Evolutionary conservation across 805 yeast species (phyloP).

Genomic region (Candida insectalens): DNA sequence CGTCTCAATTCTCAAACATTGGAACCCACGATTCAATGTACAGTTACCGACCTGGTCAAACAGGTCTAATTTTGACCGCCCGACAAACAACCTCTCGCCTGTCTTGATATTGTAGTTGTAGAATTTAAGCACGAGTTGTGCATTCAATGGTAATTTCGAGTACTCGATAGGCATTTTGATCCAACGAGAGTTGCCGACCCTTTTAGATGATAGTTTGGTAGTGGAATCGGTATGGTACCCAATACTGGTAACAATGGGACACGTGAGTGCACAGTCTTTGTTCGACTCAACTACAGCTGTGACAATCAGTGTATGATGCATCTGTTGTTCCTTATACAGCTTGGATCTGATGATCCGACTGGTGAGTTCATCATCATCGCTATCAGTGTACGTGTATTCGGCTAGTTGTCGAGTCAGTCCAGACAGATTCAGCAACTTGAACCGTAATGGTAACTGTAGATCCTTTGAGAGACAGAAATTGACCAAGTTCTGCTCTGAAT

Average conservation of each 20-base stretch:
- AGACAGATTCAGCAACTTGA: conserved; percentile 28
- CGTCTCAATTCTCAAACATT: conserved; percentile 34
- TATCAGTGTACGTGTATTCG: conserved; percentile 1
- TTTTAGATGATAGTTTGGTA: neutral
- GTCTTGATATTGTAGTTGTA: conserved; percentile 58
- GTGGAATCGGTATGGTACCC: conserved; percentile 1
- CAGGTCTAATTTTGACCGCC: conserved; percentile 46
- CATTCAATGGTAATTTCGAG: conserved; percentile 56
- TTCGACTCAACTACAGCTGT: conserved; percentile 15
- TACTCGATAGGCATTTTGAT: conserved; percentile 61
- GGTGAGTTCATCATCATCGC: conserved; percentile 2
- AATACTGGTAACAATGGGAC: conserved; percentile 29
- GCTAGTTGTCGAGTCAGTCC: conserved; percentile 8
- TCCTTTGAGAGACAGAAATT: conserved; percentile 52
- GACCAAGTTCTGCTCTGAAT: conserved; percentile 16
- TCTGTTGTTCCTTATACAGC: conserved; percentile 7
- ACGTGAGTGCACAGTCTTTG: conserved; percentile 32
- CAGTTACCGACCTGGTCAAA: conserved; percentile 39
- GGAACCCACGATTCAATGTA: conserved; percentile 64
- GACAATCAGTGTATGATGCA: conserved; percentile 4
- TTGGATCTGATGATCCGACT: conserved; percentile 9
- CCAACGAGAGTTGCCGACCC: conserved; percentile 33
- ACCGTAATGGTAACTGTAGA: conserved; percentile 34
- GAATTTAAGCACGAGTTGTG: conserved; percentile 50
- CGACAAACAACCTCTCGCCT: conserved; percentile 40